Base-by-base conservation (phyloP, 2,329 filamentous ascomycete species). In the Colletotrichum somersetense region DNA sequence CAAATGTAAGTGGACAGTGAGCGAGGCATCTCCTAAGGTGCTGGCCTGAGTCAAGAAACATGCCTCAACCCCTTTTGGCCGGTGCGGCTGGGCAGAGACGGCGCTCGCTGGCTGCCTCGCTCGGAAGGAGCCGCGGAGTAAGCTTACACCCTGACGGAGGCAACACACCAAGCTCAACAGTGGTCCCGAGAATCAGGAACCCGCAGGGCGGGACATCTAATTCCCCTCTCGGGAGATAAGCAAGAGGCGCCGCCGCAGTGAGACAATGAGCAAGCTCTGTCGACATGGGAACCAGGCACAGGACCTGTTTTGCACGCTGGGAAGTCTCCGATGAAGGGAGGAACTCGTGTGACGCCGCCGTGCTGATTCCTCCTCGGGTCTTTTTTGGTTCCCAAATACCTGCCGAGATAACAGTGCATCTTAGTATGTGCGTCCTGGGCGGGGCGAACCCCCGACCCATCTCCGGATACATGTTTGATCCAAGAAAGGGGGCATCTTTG, bases 151-250 rank as follows among this genome's bases (percentile, higher is more conserved):
- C 35, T 16, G 35, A 16, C 16, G 20, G 12, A 58, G n/a, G 35
- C 23, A 23, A 14, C 55, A 23, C 55, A 40, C 11, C 12, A 40
- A 10, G 5, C 2, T 16, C 8, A 7, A n/a, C 35, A 42, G 55
- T 18, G 55, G n/a, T 42, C 35, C 55, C 55, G 55, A 58, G 55
- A 58, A 42, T 35, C 55, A 42, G 55, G 55, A 42, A 58, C 35
- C 3, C 7, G 33, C 14, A 42, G 3, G n/a, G n/a, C 35, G 12
- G n/a, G 55, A 23, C 3, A 42, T 10, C 12, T 12, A 16, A 14
- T 14, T 2, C 33, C 55, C 55, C 12, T 23, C 10, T 14, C 6
- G 35, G n/a, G 12, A n/a, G 23, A 23, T 8, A 40, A 40, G 35
- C 55, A 40, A 57, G 38, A 12, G 55, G 12, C 12, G 23, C 16